Evolutionary conservation across 2,329 filamentous ascomycete genomes (phyloP).

Genomic region (Ascochyta koolunga): DNA sequence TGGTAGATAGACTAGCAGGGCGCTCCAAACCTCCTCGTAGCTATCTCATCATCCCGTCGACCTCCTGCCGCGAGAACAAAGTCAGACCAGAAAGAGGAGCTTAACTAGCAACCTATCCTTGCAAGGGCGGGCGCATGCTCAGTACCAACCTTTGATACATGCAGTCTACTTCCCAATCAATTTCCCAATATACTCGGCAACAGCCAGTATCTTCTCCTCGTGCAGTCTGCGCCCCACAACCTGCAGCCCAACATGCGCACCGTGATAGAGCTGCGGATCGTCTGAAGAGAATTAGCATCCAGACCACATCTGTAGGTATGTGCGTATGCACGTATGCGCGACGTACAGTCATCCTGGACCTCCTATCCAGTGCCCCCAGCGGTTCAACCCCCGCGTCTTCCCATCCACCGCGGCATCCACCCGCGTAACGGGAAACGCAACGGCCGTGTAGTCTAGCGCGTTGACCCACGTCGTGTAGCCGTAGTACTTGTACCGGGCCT

Average conservation of each 20-base stretch:
- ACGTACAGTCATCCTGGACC: constrained; percentile 39
- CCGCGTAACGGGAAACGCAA: constrained; percentile 43
- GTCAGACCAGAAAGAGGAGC: no score
- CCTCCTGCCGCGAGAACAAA: no score
- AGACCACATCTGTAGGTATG: no score
- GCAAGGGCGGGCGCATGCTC: not conserved
- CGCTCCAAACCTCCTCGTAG: no score
- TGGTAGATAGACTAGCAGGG: no score
- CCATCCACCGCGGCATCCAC: constrained; percentile 39
- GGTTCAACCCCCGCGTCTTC: constrained; percentile 32
- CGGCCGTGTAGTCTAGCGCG: constrained; percentile 41
- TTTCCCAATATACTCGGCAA: constrained; percentile 41
- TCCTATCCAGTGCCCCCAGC: constrained; percentile 34
- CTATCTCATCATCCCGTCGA: no score
- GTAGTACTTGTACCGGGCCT: constrained; percentile 40
- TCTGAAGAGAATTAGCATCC: constrained; percentile 27
- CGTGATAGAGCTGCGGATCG: constrained; percentile 49
- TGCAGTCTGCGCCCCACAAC: constrained; percentile 46
- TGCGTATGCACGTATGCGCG: not conserved
- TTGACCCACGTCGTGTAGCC: constrained; percentile 43
- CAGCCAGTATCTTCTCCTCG: constrained; percentile 49
- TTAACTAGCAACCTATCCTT: no score
- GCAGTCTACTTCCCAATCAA: constrained; percentile 23
- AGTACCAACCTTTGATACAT: not conserved
- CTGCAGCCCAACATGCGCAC: constrained; percentile 47